Conservation (phyloP, 495 filamentous ascomycete genomes). For the Hypoxylon lenormandii region DNA sequence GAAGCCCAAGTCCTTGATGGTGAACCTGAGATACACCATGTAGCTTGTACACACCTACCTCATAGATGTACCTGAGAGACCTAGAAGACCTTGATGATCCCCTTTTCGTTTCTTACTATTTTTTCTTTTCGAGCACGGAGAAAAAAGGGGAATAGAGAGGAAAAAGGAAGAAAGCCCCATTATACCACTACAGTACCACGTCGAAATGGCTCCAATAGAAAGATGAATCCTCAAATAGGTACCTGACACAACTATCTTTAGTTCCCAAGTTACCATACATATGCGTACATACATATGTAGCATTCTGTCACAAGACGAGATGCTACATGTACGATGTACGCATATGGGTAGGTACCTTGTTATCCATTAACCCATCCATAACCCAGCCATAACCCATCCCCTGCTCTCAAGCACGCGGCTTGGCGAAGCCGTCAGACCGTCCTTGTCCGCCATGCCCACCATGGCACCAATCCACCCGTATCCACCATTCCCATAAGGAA, state of each 20-base stretch:
- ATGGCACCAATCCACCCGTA: no score
- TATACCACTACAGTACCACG: background rate
- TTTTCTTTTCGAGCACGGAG: slow-evolving; percentile 4
- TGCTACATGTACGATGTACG: slow-evolving; percentile 21
- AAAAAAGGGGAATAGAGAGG: background rate
- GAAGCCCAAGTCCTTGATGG: slow-evolving; percentile 9
- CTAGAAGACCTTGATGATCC: background rate
- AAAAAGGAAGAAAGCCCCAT: background rate
- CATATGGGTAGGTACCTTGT: slow-evolving; percentile 30
- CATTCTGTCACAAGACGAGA: slow-evolving; percentile 17
- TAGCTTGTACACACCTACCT: slow-evolving; percentile 11
- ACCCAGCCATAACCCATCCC: slow-evolving; percentile 12
- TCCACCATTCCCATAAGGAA: slow-evolving; percentile 13
- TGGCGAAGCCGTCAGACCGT: slow-evolving; percentile 38
- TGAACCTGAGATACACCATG: background rate
- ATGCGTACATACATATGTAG: no score
- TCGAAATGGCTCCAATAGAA: background rate
- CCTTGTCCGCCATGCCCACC: slow-evolving; percentile 15
- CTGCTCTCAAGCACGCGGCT: slow-evolving; percentile 38
- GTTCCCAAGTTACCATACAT: slow-evolving; percentile 4
- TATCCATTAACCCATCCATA: slow-evolving; percentile 25
- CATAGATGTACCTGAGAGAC: background rate
- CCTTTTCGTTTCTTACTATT: slow-evolving; percentile 9
- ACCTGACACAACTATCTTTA: slow-evolving; percentile 9
- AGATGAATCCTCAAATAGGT: slow-evolving; percentile 7